Base-by-base conservation (phyloP, 306 rosid species). In the Fragaria nilgerrensis region DNA sequence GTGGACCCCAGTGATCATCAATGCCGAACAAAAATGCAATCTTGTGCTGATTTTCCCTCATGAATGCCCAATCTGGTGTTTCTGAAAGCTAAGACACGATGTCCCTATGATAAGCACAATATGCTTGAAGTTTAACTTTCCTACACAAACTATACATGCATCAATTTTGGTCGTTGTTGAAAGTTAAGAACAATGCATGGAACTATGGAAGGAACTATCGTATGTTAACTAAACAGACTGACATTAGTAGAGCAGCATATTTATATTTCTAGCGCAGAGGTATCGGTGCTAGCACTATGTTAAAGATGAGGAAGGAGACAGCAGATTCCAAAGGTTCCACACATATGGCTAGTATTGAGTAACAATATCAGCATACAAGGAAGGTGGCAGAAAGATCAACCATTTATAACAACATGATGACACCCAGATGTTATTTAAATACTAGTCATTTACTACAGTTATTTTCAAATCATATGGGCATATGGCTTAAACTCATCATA, bases 1-100 rank as follows among this genome's bases (percentile, higher is more conserved):
- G 88, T 19, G 97, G 97, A 16, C 91, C 99, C 99, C 99, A 95
- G 78, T 95, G 97, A 81, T 95, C 98, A 43, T 87, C 92, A 72
- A 58, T 83, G 73, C 91, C 93, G 64, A 85, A 95, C 81, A 95
- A 89, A 86, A 92, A 88, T 41, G 97, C 88, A 22, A 93, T 75
- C 74, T 87, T 92, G 73, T 70, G 72, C 80, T 84, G 81, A 59
- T 87, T 87, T 86, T 82, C 89, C 82, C 84, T 86, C 80, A 90
- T 76, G 85, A 92, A 95, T 80, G 84, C 76, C 97, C 97, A 95
- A 86, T 92, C 94, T 48, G 93, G 94, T 75, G 84, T 37, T 79
- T 89, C 99, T 78, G 94, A 79, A 81, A 95, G 88, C 99, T 95
- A 79, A 80, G 70, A 84, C 65, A 61, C 55, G 71, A 81, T 41